Base-by-base conservation (phyloP, 352 stramenopile species). In the Blastocystis sp. region DNA sequence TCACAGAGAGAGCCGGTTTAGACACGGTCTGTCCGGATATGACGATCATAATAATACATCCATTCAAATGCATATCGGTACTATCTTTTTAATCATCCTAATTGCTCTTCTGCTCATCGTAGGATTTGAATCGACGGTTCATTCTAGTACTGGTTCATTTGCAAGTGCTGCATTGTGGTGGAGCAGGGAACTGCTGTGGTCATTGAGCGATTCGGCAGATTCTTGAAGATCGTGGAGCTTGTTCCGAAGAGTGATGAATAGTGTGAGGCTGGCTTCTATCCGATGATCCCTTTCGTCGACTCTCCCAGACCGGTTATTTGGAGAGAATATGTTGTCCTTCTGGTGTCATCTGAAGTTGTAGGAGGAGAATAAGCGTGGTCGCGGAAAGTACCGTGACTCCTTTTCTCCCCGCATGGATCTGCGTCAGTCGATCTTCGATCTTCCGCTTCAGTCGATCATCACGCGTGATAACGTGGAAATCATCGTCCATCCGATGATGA, bases 401-500 rank as follows among this genome's bases (percentile, higher is more conserved):
- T 53, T 36, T 24, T 56, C 81, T 46, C 49, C 40, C 38, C 21
- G 24, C 34, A 48, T 84, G 54, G 44, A 79, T 51, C 49, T 87
- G 34, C 81, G 61, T 29, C 69, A 79, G 29, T 54, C 57, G 29
- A 64, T 84, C 32, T 86, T 87, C 11, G 59, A 84, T 27, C 63
- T 84, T 34, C 69, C 65, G 16, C 11, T 77, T 38, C 87, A 89
- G 53, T 49, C 73, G 21, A 89, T 89, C 61, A 89, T 89, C 71
- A 89, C 87, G 4, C 72, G 87, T 32, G 87, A 89, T 75, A 89
- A 89, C 84, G 87, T 89, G n/a, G 53, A 87, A 18, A 87, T 89
- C 57, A 63, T 44, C 0, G 87, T 89, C 32, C 87, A 88, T 57
- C 87, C 87, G 11, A 86, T 88, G 86, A 72, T 89, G 85, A 38